Conservation (phyloP, 2,329 filamentous ascomycete species). For the Biscogniauxia sp. region DNA sequence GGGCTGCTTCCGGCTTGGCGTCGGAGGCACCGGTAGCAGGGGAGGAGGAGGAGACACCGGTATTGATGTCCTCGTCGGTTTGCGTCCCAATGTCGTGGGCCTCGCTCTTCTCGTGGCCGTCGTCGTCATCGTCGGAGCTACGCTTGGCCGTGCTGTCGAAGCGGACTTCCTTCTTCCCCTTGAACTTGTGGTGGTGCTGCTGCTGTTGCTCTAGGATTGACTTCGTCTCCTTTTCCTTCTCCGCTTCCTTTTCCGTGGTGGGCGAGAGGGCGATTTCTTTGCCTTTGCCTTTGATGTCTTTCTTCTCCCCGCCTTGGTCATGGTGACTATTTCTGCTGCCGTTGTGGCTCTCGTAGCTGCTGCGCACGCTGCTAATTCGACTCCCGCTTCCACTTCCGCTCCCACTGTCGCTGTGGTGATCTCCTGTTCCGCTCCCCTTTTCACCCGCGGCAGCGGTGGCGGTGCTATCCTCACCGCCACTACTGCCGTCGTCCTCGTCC, state of each 20-base stretch:
- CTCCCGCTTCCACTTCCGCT: constrained; percentile 1
- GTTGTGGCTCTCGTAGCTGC: not conserved
- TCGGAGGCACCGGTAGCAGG: no score
- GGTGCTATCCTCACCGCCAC: no score
- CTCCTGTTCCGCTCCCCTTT: not conserved
- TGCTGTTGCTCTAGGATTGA: not conserved
- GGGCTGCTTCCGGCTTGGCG: no score
- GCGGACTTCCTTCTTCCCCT: not conserved
- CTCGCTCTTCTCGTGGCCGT: not conserved
- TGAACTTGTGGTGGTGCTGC: not conserved
- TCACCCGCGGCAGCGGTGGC: no score
- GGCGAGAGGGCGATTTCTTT: not conserved
- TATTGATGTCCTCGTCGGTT: no score
- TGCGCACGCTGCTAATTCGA: not conserved
- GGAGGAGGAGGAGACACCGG: no score
- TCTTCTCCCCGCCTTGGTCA: not conserved
- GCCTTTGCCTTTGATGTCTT: not conserved
- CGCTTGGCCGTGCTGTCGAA: not conserved
- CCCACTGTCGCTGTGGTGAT: constrained; percentile 5
- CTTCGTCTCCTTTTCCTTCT: not conserved
- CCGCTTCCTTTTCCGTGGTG: no score
- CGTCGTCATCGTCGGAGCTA: not conserved
- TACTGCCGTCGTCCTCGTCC: not conserved
- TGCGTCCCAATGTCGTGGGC: no score
- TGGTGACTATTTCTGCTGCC: no score